Evolutionary conservation across 139 green algal genomes (phyloP).

Genomic region (Micractinium sp.): DNA sequence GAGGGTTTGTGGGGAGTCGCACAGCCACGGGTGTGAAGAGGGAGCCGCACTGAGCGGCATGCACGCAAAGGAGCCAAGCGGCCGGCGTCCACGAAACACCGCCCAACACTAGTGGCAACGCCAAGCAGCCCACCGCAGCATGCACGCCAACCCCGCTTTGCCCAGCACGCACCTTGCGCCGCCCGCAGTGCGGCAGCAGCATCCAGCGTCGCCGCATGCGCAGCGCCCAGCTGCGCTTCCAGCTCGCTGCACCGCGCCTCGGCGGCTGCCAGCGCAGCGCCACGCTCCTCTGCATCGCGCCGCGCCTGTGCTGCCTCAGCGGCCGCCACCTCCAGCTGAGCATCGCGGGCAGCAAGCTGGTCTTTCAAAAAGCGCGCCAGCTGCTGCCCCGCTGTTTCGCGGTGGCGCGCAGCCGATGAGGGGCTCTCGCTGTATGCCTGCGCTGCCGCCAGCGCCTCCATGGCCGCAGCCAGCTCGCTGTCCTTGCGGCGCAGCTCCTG

Average conservation of each 20-base stretch:
- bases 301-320: background rate
- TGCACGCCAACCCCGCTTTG: background rate
- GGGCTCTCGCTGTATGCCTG: constrained; percentile 5
- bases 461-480: background rate
- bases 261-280: constrained; percentile 22
- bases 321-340: background rate
- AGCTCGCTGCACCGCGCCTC: background rate
- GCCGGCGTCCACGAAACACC: too few relatives aligned
- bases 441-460: constrained; percentile 17
- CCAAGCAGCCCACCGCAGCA: background rate
- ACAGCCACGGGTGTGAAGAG: background rate
- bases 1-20: background rate
- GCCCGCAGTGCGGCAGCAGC: background rate
- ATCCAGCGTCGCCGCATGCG: background rate
- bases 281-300: background rate
- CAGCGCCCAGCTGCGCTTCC: background rate
- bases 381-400: constrained; percentile 40
- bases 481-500: constrained; percentile 26
- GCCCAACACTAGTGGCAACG: background rate
- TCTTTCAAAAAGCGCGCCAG: constrained; percentile 57
- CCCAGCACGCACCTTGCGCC: background rate
- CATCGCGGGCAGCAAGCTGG: constrained; percentile 35
- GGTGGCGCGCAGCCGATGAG: background rate
- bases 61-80: background rate
- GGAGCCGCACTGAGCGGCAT: background rate